Base-by-base conservation (phyloP, 345 rosid species). In the Gossypium turneri region DNA sequence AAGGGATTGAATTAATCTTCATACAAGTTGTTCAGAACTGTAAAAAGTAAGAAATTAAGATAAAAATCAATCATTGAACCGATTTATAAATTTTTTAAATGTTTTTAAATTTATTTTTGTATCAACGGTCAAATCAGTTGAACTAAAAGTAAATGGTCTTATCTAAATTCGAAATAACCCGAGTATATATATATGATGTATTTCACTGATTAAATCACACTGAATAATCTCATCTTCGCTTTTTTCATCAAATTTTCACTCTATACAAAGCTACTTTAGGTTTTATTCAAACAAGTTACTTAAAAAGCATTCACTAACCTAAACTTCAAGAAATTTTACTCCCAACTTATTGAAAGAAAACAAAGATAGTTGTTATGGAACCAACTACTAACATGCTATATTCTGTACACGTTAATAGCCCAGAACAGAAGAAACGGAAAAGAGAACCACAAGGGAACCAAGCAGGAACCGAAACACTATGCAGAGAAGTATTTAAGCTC, bases 401-500 rank as follows among this genome's bases (percentile, higher is more conserved):
- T 57, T 57, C 29, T 57, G 61, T 19, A 19, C 3, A 20, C 29
- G 1, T 27, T 57, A 57, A 57, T 57, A 57, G 29, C 29, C 13
- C 6, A 0, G 11, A 57, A 22, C 29, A 1, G 29, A 57, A 57
- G 61, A 57, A 57, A 57, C 61, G 2, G 9, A 52, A 52, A 34
- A 34, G 41, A 34, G 41, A 34, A 34, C 41, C 41, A 34, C 41
- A 34, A 34, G 41, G 41, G 41, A 34, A 19, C 60, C 19, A 56
- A 56, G 60, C 60, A 19, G 25, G 25, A 56, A 56, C 0, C 1
- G 29, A 57, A 10, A 80, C 63, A 76, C 3, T 22, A 58, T 20
- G 62, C 62, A 22, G 62, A 19, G 45, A 57, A 29, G 10, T 0
- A 38, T 76, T 86, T 78, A 93, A 78, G 87, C 92, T 78, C 97